A percentile compares a stretch with the other conserved stretches of the same genome.
Conservation (phyloP, 352 stramenopile genomes). For the Phytophthora parvispora region DNA sequence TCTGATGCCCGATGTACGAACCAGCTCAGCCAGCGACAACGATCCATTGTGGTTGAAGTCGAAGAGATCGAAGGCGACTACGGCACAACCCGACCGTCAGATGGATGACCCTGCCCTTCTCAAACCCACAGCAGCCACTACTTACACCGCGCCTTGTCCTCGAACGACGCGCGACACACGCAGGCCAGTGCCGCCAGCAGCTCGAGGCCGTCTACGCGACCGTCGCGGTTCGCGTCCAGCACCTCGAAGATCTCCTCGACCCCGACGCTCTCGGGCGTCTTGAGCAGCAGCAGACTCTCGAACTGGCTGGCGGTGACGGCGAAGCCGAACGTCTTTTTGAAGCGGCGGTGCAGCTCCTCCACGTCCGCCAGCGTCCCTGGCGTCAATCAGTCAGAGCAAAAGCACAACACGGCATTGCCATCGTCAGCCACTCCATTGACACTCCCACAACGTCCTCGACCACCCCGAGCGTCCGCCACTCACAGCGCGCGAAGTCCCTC, state of each 20-base stretch:
- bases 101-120: conserved; percentile 25
- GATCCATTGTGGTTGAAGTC: conserved; percentile 87
- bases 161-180: conserved; percentile 78
- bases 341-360: conserved; percentile 63
- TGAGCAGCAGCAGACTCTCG: conserved; percentile 74
- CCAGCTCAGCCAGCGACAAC: conserved; percentile 77
- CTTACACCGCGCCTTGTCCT: conserved; percentile 85
- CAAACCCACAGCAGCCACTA: background rate
- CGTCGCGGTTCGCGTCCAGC: conserved; percentile 77
- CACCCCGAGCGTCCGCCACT: background rate
- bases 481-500: conserved; percentile 84
- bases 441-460: background rate
- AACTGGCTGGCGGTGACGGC: conserved; percentile 84
- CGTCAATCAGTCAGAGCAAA: background rate
- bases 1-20: conserved; percentile 8
- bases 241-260: conserved; percentile 81
- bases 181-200: conserved; percentile 79
- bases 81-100: background rate
- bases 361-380: conserved; percentile 81
- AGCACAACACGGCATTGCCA: background rate
- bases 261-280: conserved; percentile 64
- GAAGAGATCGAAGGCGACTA: conserved; percentile 57
- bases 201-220: conserved; percentile 84
- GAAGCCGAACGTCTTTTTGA: conserved; percentile 82
- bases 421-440: background rate